Conservation (phyloP, 176 grass and related monocot species). For the Lolium multiflorum region DNA sequence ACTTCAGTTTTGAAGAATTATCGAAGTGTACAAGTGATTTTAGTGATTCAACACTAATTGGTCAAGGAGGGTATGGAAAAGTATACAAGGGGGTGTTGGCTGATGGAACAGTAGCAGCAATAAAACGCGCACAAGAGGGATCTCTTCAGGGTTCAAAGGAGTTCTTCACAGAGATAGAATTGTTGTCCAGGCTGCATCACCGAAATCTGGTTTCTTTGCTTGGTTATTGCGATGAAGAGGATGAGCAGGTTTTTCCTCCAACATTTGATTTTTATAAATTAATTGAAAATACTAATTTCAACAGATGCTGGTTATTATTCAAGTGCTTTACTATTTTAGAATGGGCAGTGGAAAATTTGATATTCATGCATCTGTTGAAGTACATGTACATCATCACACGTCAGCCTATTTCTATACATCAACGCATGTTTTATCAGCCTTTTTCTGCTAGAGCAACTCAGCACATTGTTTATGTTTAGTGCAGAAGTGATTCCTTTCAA, state of each 20-base stretch:
- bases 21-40: slow-evolving; percentile 60
- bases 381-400: neutral
- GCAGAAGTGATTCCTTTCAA: slow-evolving; percentile 25
- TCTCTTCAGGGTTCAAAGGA: slow-evolving; percentile 85
- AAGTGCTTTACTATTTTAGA: slow-evolving; percentile 26
- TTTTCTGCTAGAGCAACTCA: neutral
- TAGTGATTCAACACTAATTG: slow-evolving; percentile 56
- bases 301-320: slow-evolving; percentile 13
- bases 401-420: slow-evolving; percentile 23
- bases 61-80: slow-evolving; percentile 82
- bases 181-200: slow-evolving; percentile 80
- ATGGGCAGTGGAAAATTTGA: neutral
- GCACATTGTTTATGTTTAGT: slow-evolving; percentile 25
- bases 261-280: neutral
- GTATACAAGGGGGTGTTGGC: slow-evolving; percentile 70
- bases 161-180: slow-evolving; percentile 85
- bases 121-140: slow-evolving; percentile 77
- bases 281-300: neutral
- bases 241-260: slow-evolving; percentile 64
- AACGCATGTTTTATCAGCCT: neutral
- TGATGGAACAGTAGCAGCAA: slow-evolving; percentile 72
- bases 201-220: slow-evolving; percentile 76
- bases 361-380: neutral
- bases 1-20: slow-evolving; percentile 72
- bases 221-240: slow-evolving; percentile 88